Evolutionary conservation across 129 eudicot genomes (phyloP).

Genomic region (Lactuca sativa): DNA sequence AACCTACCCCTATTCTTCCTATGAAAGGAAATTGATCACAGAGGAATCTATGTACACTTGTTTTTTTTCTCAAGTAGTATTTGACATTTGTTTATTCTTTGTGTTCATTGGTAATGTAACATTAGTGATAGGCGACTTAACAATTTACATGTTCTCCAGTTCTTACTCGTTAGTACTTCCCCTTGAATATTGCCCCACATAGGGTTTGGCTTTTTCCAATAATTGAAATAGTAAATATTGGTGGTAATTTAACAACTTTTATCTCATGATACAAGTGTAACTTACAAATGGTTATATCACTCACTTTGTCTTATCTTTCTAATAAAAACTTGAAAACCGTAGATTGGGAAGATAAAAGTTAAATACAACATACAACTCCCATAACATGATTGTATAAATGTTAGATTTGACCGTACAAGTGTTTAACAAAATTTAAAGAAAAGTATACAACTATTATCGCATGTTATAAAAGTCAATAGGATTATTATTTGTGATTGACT

Average conservation of each 20-base stretch:
- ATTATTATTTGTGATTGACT: constrained; percentile 6
- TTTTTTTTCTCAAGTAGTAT: constrained; percentile 1
- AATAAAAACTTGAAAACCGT: background rate
- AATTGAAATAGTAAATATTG: constrained; percentile 12
- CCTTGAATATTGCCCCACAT: constrained; percentile 34
- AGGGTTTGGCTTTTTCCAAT: constrained; percentile 23
- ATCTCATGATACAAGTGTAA: background rate
- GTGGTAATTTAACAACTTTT: constrained; percentile 13
- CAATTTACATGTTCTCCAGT: constrained; percentile 35
- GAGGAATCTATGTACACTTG: background rate
- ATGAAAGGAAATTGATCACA: background rate
- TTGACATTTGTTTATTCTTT: constrained; percentile 17
- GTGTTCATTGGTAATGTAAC: constrained; percentile 24
- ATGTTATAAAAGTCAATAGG: constrained; percentile 8
- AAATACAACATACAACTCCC: background rate
- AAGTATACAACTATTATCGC: background rate
- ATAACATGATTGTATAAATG: background rate
- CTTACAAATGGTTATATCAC: no score
- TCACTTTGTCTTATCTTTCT: background rate
- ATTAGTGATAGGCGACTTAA: constrained; percentile 32
- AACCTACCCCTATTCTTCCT: background rate
- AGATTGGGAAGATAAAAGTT: background rate
- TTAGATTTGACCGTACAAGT: background rate
- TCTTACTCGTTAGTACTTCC: constrained; percentile 25
- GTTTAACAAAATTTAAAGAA: background rate